Evolutionary conservation across 305 asterid species (phyloP), one percentile per base, ranked within the genome.

Genomic region (Stenogyne calaminthoides): DNA sequence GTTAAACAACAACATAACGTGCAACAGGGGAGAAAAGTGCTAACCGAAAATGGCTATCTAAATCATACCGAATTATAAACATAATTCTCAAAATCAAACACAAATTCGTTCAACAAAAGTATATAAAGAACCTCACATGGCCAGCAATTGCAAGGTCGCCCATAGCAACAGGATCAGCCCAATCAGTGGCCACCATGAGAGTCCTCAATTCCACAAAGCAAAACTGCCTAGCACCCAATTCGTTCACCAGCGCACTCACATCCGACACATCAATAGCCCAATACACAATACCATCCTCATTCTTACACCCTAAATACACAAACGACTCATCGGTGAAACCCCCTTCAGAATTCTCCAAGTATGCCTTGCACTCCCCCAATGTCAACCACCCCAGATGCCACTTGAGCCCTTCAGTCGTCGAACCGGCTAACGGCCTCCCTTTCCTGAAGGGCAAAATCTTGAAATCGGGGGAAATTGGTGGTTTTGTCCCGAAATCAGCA

Each of bases 181-280:
- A 94, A 81, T 94, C 98, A 77, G 99, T 86, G 59, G 99, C 99
- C 68, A 94, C 97, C 98, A 94, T 94, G 27, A 94, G 84, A 65
- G 98, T 94, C 86, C 98, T 92, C 84, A 94, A 57, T 86, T 92
- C 98, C 73, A 90, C 98, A 75, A 94, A 94, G 83, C 88, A 88
- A 78, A 87, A 80, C 60, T 86, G 86, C 34, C 75, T 83, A 36
- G 77, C 79, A n/a, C 92, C 95, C 83, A 94, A 63, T 68, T 80
- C 84, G 70, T 65, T 78, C 51, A 85, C 96, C 84, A 88, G 59
- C 0, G 64, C 87, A 73, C 81, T 75, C 72, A 81, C 93, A 76
- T 90, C 95, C 9, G 99, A 85, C 56, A 89, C 90, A 80, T 94
- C 98, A 46, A 92, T 77, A 58, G 88, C 98, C 97, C 98, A 94